Evolutionary conservation across 2,329 filamentous ascomycete genomes (phyloP), one percentile per base, ranked within the genome.

Genomic region (Plenodomus tracheiphilus): DNA sequence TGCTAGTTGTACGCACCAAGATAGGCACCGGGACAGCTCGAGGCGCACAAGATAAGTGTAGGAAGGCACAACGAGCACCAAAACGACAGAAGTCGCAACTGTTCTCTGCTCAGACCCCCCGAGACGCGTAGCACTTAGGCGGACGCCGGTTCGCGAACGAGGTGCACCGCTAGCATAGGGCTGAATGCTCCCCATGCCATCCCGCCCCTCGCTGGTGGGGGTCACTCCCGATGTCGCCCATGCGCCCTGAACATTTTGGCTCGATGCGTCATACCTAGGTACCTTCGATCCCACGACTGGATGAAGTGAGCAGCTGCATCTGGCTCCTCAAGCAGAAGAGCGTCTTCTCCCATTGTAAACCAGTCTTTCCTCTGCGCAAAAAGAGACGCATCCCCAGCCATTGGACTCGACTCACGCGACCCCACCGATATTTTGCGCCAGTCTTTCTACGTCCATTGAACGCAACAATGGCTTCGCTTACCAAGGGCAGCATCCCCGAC

Each of bases 401-500:
- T 50, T 53, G 46, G 46, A 16, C 39, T 25, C 25, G 20, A 15
- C 28, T 32, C 9, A 32, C 28, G 40, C 52, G 39, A 50, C 57
- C 52, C 51, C 54, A 18, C 61, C 42, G 57, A 36, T 43, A 41
- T 46, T 47, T 39, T 45, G 53, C 40, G 46, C 36, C 11, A 41
- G 18, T 39, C 49, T 35, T 51, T 25, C 50, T 41, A 38, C 18
- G 43, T 46, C 59, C 44, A 61, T 61, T 61, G 50, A 47, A 43
- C 50, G 54, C 60, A 41, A 60, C 57, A 47, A 71, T 71, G 68
- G 62, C 53, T 42, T 62, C 66, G 28, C 41, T 49, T 11, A 46
- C 54, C 13, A 46, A 54, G 20, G 50, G 55, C 40, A 51, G 59
- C 39, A 70, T 84, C 22, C 87, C 86, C 10, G 85, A 88, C 71